phyloP scores from a whole-genome alignment of 306 rosid species.

The Prosopis cineraria region DNA sequence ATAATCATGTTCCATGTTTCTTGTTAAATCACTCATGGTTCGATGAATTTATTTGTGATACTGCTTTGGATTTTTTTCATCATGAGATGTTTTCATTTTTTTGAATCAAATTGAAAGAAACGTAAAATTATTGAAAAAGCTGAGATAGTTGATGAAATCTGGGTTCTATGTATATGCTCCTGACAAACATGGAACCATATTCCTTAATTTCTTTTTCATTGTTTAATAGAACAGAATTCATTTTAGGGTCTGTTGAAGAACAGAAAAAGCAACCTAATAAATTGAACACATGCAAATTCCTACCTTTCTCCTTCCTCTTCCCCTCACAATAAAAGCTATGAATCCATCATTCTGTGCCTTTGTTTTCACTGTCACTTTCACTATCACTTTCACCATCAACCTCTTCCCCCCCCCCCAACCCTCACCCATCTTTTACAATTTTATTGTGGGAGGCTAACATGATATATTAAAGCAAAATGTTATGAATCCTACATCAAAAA shows the following conservation, averaged over 20 bases:
- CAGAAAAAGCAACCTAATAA: constrained; percentile 37
- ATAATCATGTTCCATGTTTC: neutral
- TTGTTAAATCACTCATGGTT: neutral
- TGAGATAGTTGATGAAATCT: neutral
- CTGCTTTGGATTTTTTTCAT: neutral
- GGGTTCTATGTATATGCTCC: too few relatives aligned
- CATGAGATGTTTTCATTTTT: neutral
- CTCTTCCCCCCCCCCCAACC: too few relatives aligned
- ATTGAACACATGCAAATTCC: constrained; percentile 45
- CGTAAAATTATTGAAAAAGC: neutral
- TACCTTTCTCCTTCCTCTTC: constrained; percentile 27
- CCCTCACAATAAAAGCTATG: constrained; percentile 20
- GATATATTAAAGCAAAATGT: too few relatives aligned
- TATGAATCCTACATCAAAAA: too few relatives aligned
- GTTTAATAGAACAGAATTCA: too few relatives aligned
- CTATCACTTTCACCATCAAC: too few relatives aligned
- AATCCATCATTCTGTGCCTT: constrained; percentile 21
- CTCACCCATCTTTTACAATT: too few relatives aligned
- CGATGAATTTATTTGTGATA: neutral
- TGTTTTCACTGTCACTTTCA: constrained; percentile 53
- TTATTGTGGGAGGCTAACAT: too few relatives aligned
- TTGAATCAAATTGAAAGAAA: neutral
- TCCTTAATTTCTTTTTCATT: constrained; percentile 17
- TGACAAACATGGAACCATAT: too few relatives aligned
- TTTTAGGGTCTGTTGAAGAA: constrained; percentile 26